phyloP scores from a whole-genome alignment of 2,329 filamentous ascomycete species.

The Trichoderma harzianum region DNA sequence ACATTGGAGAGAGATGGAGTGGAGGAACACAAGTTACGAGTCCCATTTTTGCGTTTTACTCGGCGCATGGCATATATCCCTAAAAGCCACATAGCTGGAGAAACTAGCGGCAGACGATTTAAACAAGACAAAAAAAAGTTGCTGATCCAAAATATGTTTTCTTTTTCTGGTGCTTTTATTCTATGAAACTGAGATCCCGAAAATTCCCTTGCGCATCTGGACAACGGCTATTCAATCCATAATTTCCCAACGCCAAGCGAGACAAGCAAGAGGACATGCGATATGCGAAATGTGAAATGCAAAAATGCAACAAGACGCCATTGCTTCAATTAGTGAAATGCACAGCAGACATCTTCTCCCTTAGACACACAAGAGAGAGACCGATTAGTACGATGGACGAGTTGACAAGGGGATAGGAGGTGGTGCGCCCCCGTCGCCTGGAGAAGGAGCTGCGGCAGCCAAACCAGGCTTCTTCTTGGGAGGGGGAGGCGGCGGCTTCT shows the following conservation, averaged over 20 bases:
- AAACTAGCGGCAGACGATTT: slow-evolving; percentile 17
- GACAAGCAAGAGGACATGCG: neutral
- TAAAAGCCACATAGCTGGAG: slow-evolving; percentile 20
- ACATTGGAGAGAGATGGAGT: neutral
- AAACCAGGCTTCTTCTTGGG: slow-evolving; percentile 51
- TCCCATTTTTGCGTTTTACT: slow-evolving; percentile 16
- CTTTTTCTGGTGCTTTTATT: neutral
- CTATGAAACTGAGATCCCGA: neutral
- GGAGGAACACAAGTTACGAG: slow-evolving; percentile 1
- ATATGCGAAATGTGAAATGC: neutral
- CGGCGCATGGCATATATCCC: slow-evolving; percentile 20
- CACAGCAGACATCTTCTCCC: neutral
- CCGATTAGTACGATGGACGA: slow-evolving; percentile 43
- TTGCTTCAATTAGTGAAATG: neutral
- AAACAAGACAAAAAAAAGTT: slow-evolving; percentile 10
- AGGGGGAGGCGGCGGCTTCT: slow-evolving; percentile 52
- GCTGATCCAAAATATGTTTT: neutral
- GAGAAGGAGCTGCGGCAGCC: slow-evolving; percentile 20
- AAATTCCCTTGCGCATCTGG: neutral
- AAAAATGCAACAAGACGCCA: neutral
- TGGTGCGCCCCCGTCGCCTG: slow-evolving; percentile 34
- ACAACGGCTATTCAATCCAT: neutral
- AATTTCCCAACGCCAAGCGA: neutral
- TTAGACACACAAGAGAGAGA: neutral
- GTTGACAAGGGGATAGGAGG: slow-evolving; percentile 54